Evolutionary conservation across 306 rosid species (phyloP), one percentile per base, ranked within the genome.

Genomic region (Corylus avellana): DNA sequence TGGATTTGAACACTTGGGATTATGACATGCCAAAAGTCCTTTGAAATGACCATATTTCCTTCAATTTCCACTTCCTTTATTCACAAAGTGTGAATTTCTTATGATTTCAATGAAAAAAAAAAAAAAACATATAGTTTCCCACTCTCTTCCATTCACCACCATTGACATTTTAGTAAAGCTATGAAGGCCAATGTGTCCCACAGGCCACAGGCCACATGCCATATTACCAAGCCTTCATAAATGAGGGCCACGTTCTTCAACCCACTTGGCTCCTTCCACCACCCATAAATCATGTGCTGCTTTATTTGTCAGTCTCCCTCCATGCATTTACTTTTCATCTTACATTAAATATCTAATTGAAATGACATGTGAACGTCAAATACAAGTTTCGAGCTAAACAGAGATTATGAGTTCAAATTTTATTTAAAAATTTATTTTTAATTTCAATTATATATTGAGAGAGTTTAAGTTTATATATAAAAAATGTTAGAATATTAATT

Each of bases 141-240:
- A 6, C 39, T 13, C 12, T 42, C 1, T 27, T 42, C 13, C 44
- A 4, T 22, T 49, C 39, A 12, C 42, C 63, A 50, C n/a, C 72
- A 64, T 59, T 39, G 44, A 39, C 44, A 39, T 39, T 11, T 11
- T 42, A 57, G 70, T 42, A 3, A 76, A 47, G 37, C 44, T 79
- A 20, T 27, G 17, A 13, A 25, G 87, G 85, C 47, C 42, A 16
- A 56, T 32, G 20, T 80, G 87, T 53, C 90, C 92, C 78, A 80
- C 82, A 58, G 22, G 20, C 6, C 48, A 67, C 12, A 17, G 70
- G 8, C 32, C 69, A 53, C 11, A n/a, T 42, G 46, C 8, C 46
- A 42, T 42, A 42, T 12, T 51, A 20, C 56, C 80, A 85, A 78
- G 84, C 76, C 79, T 39, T 73, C 62, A 61, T 82, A 42, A 79